A percentile compares a stretch with the other conserved stretches of the same genome.
Evolutionary conservation across 2,329 filamentous ascomycete genomes (phyloP).

Genomic region (Colletotrichum nymphaeae): DNA sequence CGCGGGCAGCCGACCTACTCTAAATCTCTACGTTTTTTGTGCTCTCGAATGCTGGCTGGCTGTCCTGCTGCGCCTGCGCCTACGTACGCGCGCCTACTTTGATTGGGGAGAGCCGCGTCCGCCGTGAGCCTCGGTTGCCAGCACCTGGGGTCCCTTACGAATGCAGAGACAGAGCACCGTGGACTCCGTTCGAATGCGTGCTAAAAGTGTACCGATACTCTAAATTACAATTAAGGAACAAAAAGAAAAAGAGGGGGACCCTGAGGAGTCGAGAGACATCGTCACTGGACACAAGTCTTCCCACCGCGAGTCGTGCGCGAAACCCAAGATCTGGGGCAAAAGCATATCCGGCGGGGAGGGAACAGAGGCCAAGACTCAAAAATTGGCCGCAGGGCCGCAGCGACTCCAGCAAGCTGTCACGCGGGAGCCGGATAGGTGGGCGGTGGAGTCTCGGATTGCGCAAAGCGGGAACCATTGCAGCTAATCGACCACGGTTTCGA

Average conservation of each 20-base stretch:
- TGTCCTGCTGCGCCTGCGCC: background rate
- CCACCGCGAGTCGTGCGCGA: background rate
- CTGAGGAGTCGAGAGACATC: background rate
- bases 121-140: background rate
- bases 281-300: background rate
- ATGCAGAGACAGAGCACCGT: too few species aligned
- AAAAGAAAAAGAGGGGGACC: background rate
- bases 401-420: constrained; percentile 5
- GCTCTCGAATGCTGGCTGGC: background rate
- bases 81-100: background rate
- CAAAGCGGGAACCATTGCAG: constrained; percentile 4
- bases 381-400: background rate
- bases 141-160: background rate
- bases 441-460: background rate
- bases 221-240: background rate
- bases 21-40: background rate
- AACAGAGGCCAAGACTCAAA: background rate
- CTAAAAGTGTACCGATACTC: background rate
- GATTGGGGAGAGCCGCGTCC: background rate
- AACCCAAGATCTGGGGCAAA: background rate
- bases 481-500: background rate
- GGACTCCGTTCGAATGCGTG: background rate
- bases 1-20: background rate
- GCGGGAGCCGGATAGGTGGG: background rate
- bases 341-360: background rate